Conservation (phyloP, 2,329 filamentous ascomycete species). For the Coccinonectria pachysandricola region DNA sequence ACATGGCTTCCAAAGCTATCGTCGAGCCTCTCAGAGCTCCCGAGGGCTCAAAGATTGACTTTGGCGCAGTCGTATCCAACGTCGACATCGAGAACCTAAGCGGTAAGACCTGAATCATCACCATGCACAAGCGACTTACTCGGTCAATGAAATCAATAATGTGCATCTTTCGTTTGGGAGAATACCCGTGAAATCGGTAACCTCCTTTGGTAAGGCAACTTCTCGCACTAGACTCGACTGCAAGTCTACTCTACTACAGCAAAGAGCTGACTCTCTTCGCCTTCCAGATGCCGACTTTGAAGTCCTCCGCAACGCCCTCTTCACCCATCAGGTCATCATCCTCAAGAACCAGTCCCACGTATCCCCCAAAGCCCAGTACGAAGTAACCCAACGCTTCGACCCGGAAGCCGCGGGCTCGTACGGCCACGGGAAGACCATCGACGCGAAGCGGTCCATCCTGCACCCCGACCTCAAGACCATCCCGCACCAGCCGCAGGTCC, state of each 20-base stretch:
- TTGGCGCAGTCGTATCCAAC: constrained; percentile 50
- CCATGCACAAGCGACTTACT: constrained; percentile 6
- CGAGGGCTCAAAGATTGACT: constrained; percentile 36
- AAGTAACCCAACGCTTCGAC: constrained; percentile 65
- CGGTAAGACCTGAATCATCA: constrained; percentile 33
- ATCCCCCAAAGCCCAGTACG: constrained; percentile 61
- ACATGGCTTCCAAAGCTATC: constrained; percentile 18
- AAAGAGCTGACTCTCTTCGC: no score
- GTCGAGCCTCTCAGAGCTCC: constrained; percentile 29
- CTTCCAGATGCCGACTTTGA: constrained; percentile 51
- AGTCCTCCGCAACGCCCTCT: constrained; percentile 54
- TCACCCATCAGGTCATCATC: constrained; percentile 57
- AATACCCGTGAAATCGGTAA: constrained; percentile 52
- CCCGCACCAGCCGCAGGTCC: constrained; percentile 63
- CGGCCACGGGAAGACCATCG: constrained; percentile 66
- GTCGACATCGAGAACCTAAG: constrained; percentile 51
- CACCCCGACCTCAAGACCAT: constrained; percentile 75
- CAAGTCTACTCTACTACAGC: no score
- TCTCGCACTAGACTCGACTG: no score
- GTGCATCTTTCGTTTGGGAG: no score
- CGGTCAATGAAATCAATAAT: no score
- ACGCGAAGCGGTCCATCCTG: constrained; percentile 53
- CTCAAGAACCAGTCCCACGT: constrained; percentile 57
- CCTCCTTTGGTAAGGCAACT: constrained; percentile 39
- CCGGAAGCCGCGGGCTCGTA: constrained; percentile 53